Conservation (phyloP, 192 early-diverging fungal genomes). For the Entomortierella chlamydospora region DNA sequence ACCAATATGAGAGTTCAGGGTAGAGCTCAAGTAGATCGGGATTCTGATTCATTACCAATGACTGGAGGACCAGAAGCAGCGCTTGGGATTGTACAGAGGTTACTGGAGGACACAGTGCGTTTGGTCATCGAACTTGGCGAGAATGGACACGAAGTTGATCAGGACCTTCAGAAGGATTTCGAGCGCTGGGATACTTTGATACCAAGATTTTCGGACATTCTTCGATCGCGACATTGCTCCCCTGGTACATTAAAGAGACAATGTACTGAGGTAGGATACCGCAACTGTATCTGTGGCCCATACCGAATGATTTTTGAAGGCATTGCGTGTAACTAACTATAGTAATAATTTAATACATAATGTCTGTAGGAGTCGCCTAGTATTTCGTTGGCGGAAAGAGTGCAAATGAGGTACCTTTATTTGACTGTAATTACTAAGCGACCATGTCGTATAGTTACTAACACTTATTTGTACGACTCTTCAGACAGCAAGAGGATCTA, state of each 20-base stretch:
- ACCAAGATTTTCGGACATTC: not conserved
- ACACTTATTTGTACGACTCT: not conserved
- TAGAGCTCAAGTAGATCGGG: not conserved
- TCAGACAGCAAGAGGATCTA: conserved; percentile 1
- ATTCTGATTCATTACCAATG: no score
- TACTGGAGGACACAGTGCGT: not conserved
- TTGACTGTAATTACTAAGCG: not conserved
- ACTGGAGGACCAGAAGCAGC: not conserved
- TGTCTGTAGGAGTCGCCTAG: no score
- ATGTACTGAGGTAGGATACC: not conserved
- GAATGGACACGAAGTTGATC: not conserved
- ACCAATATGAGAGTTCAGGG: not conserved
- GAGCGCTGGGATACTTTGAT: conserved; percentile 5
- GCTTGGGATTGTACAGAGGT: conserved; percentile 3
- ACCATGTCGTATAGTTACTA: no score
- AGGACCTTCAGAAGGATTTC: not conserved
- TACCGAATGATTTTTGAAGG: no score
- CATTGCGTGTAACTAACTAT: no score
- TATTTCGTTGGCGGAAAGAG: not conserved
- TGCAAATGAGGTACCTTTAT: not conserved
- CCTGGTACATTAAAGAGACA: not conserved
- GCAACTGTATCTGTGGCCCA: not conserved
- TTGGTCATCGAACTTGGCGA: not conserved
- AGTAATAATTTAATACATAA: no score
- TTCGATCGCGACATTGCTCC: not conserved